These are phyloP conservation scores for Pisolithus albus DNA, from an alignment of 768 basidiomycete genomes.

Conservation along the genomic window DNA sequence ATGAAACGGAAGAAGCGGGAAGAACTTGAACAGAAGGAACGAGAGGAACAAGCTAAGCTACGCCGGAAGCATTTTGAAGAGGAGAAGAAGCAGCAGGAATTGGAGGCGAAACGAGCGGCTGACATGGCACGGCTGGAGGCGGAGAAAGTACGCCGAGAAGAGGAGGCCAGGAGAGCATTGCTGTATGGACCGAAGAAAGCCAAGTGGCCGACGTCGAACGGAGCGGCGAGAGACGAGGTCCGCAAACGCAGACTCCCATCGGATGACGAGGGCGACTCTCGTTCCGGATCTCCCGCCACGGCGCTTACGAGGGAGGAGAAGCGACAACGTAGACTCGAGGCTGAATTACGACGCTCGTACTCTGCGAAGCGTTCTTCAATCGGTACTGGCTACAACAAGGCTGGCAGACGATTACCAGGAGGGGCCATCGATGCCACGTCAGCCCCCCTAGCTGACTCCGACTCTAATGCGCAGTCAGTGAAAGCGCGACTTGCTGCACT, in stretches of 20 bases:
- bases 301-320: slow-evolving; percentile 76
- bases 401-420: slow-evolving; percentile 51
- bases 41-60: slow-evolving; percentile 51
- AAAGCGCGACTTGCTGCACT: slow-evolving; percentile 59
- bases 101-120: slow-evolving; percentile 39
- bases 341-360: slow-evolving; percentile 46
- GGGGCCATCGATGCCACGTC: slow-evolving; percentile 54
- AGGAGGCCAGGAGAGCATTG: slow-evolving; percentile 52
- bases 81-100: slow-evolving; percentile 52
- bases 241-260: slow-evolving; percentile 30
- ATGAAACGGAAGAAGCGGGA: slow-evolving; percentile 54
- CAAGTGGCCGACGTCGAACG: slow-evolving; percentile 39
- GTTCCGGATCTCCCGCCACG: slow-evolving; percentile 21
- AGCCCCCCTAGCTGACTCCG: slow-evolving; percentile 19
- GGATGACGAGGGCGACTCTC: slow-evolving; percentile 37
- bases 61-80: slow-evolving; percentile 62
- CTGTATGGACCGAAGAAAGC: slow-evolving; percentile 64
- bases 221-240: slow-evolving; percentile 28
- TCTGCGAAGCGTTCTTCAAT: slow-evolving; percentile 33
- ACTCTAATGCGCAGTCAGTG: slow-evolving; percentile 39
- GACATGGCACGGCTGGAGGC: slow-evolving; percentile 42
- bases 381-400: slow-evolving; percentile 35
- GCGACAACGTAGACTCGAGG: slow-evolving; percentile 52
- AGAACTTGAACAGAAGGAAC: slow-evolving; percentile 52
- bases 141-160: slow-evolving; percentile 50